phyloP scores from a whole-genome alignment of 1,284 basidiomycete genomes.

The Pisolithus thermaeus region DNA sequence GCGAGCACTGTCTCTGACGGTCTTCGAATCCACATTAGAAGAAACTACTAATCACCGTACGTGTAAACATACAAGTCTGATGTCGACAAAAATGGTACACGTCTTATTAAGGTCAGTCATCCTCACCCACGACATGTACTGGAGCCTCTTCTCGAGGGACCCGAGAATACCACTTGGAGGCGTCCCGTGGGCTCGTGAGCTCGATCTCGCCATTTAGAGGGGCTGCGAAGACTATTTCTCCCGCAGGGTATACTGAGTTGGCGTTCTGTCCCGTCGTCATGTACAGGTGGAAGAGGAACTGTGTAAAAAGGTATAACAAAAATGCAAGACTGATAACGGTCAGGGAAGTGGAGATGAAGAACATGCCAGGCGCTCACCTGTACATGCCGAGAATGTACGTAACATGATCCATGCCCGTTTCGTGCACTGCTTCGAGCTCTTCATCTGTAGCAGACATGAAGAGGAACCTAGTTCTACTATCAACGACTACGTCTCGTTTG shows the following conservation, averaged over 20 bases:
- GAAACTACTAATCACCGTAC: too few species aligned
- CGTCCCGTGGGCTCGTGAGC: conserved; percentile 20
- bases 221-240: conserved; percentile 17
- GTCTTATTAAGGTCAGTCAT: conserved; percentile 1
- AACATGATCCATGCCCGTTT: conserved; percentile 79
- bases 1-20: too few species aligned
- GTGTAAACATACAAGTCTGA: too few species aligned
- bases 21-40: too few species aligned
- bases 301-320: conserved; percentile 68
- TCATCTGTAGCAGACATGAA: conserved; percentile 94
- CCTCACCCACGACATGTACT: conserved; percentile 31
- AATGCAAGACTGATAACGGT: conserved; percentile 55
- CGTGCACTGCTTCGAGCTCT: conserved; percentile 67
- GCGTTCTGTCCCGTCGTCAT: conserved; percentile 58
- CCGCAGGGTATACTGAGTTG: conserved; percentile 9
- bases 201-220: conserved; percentile 26
- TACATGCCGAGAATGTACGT: conserved; percentile 83
- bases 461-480: conserved; percentile 42
- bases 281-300: conserved; percentile 54
- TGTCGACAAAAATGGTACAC: too few species aligned
- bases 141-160: conserved; percentile 29
- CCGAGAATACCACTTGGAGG: conserved; percentile 36
- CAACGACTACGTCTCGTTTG: neutral
- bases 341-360: neutral
- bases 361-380: conserved; percentile 41